Evolutionary conservation across 2,329 filamentous ascomycete species (phyloP), one percentile per base, ranked within the genome.

Genomic region (Ophiostoma sp.): DNA sequence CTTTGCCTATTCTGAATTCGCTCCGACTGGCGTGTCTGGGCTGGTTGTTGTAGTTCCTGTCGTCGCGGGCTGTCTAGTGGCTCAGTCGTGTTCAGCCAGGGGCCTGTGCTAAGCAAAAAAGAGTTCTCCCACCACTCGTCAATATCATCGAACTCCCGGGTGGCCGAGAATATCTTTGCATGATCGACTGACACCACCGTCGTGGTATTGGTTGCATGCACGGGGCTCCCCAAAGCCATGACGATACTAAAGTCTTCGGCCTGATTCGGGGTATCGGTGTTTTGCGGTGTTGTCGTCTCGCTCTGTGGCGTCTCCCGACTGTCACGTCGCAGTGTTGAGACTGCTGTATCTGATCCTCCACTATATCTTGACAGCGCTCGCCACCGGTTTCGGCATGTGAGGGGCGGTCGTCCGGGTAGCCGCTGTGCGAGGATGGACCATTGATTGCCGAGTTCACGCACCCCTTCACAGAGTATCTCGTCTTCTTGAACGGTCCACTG

Each of bases 341-440:
- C 38, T 42, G 60, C 14, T 6, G 60, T 63, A 11, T 38, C 16
- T 11, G 60, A 63, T 1, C 38, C 7, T 36, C 60, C 16, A 41
- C 38, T 41, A 42, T 41, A 41, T 42, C 63, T 41, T 5, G 64
- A 65, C 11, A 65, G 64, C 5, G 64, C 64, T 3, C 67, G 67
- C 67, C 67, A 69, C 6, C 67, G 67, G 27, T 69, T 69, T 38
- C 67, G 55, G 60, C 67, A 69, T 2, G 67, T 69, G n/a, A 69
- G 18, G 1, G 67, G 67, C 1, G 67, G 67, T 1, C 67, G 67
- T 14, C 67, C 67, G 7, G 67, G 67, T 27, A 69, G 3, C 7
- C 27, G 65, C 11, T 18, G 45, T 2, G 67, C 52, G 18, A 69
- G 64, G 44, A 58, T 58, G 2, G 67, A 66, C 67, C 67, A 69